Percentiles rank a stretch among this genome's conserved stretches.
Conservation (phyloP, 441 rosid genomes). For the Flueggea neowawraea region DNA sequence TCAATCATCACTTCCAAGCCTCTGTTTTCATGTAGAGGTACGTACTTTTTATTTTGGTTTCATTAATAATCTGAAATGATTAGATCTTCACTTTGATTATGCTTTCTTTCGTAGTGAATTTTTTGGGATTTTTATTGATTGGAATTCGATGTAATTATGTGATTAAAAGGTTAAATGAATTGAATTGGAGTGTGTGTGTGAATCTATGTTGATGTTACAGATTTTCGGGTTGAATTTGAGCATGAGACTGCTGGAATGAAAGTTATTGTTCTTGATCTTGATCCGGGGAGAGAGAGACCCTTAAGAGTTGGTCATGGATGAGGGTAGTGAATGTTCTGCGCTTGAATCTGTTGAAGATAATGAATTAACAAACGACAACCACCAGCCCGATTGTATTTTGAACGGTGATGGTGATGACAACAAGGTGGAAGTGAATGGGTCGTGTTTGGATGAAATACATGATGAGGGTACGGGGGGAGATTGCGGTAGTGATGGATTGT, state of each 20-base stretch:
- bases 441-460: constrained; percentile 22
- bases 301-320: constrained; percentile 36
- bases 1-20: too few species aligned
- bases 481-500: constrained; percentile 11
- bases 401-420: constrained; percentile 15
- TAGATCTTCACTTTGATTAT: too few species aligned
- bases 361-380: constrained; percentile 20
- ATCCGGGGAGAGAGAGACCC: constrained; percentile 7
- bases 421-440: constrained; percentile 34
- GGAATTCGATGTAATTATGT: too few species aligned
- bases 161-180: background rate
- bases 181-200: background rate
- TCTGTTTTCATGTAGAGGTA: too few species aligned
- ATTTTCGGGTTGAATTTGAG: constrained; percentile 25
- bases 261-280: constrained; percentile 20
- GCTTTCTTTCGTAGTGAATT: too few species aligned
- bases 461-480: constrained; percentile 14
- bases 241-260: constrained; percentile 52
- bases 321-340: constrained; percentile 37
- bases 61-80: too few species aligned
- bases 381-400: constrained; percentile 16
- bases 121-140: too few species aligned
- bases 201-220: constrained; percentile 22
- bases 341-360: constrained; percentile 52
- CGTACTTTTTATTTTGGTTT: too few species aligned